Evolutionary conservation across 345 rosid genomes (phyloP), one percentile per base, ranked within the genome.

Genomic region (Eucalyptus cloeziana): DNA sequence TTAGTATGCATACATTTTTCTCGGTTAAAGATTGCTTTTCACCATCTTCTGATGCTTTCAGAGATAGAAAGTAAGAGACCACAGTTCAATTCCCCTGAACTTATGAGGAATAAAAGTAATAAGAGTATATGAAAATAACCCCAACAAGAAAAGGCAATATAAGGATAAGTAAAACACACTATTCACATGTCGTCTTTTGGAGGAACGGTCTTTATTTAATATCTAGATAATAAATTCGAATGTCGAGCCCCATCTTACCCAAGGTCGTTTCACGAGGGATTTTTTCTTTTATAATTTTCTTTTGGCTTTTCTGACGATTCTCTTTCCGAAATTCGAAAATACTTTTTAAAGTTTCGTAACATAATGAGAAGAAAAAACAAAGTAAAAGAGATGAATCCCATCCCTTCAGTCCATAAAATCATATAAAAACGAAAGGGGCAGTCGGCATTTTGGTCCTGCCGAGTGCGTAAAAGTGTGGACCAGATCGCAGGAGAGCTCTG

Each of bases 211-310:
- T 69, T 8, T 31, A 69, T 16, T 69, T 31, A 16, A 69, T 17
- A 69, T 16, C 21, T 3, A 9, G 21, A 67, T 19, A 9, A 15
- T 67, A 15, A 37, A 31, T 31, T 37, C 79, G 11, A 67, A 67
- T 31, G 3, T 31, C 11, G 80, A 69, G 43, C 10, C 13, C 80
- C 80, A 15, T 16, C 80, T 69, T 31, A 69, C 43, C 24, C 3
- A n/a, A 13, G 40, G 21, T 8, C 0, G 3, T 33, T 31, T 67
- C 21, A 16, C 0, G 5, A 13, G 21, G 76, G 76, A 62, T 2
- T 14, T 64, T n/a, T 14, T 40, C 40, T 1, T 47, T 47, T 52
- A 7, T 17, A 1, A 4, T 10, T 2, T 69, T 16, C 80, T 69
- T 17, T 33, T 5, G 7, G 24, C 44, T 33, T 33, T 69, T 33